These are phyloP conservation scores for Boletus sensibilis DNA, from an alignment of 768 basidiomycete species.

Conservation along the genomic window DNA sequence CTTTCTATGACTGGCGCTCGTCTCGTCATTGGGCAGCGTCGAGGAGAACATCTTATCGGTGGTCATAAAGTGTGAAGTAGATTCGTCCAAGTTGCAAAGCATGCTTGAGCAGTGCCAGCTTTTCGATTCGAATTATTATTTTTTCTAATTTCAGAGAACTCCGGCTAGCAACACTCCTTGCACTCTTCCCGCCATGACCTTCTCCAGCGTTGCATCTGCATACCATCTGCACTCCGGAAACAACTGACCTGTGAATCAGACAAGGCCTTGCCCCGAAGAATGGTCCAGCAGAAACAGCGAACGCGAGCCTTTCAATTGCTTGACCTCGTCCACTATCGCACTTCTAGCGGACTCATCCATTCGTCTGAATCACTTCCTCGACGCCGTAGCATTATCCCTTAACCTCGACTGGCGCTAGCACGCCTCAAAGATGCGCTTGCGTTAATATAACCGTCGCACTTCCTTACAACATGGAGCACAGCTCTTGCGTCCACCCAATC, in stretches of 20 bases:
- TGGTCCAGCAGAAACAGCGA: conserved; percentile 1
- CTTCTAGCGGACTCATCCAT: neutral
- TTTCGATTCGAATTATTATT: conserved; percentile 34
- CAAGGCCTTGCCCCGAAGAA: conserved; percentile 5
- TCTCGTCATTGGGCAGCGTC: neutral
- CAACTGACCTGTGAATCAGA: neutral
- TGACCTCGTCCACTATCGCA: conserved; percentile 9
- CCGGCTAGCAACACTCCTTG: conserved; percentile 30
- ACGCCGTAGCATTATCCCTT: neutral
- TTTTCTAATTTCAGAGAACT: conserved; percentile 30
- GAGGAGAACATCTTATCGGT: neutral
- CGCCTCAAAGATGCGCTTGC: conserved; percentile 7
- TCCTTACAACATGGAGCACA: conserved; percentile 14
- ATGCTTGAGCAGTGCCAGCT: conserved; percentile 9
- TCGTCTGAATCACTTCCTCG: conserved; percentile 2
- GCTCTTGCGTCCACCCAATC: conserved; percentile 24
- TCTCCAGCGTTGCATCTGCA: conserved; percentile 4
- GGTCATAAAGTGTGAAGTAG: neutral
- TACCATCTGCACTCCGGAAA: conserved; percentile 9
- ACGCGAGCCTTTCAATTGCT: neutral
- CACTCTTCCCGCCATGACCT: conserved; percentile 28
- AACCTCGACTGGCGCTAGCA: conserved; percentile 2
- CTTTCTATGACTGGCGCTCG: neutral
- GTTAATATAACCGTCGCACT: conserved; percentile 25
- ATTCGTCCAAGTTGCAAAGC: conserved; percentile 10